Evolutionary conservation across 371 early-diverging fungal genomes (phyloP), one percentile per base, ranked within the genome.

Genomic region (Chytridium lagenaria): DNA sequence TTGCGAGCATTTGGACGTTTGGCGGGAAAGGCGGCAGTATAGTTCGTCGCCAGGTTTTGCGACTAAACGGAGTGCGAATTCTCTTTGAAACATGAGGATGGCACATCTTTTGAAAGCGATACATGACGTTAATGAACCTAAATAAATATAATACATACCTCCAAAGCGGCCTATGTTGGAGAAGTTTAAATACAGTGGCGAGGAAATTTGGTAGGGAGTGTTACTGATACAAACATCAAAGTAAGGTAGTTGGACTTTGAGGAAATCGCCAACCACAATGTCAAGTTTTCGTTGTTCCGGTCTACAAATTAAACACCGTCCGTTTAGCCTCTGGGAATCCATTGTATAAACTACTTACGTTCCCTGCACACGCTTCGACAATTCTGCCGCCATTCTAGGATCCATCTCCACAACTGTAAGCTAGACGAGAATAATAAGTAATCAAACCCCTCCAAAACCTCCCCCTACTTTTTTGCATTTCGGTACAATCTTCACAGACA

Each of bases 171-270:
- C 97, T 90, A 79, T 97, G 99, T 69, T 89, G 90, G 28, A 99
- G 86, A 52, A 99, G 87, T 83, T 99, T 99, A 85, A 99, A 98
- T 0, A 95, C 91, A 40, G 88, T 0, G 98, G 95, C 19, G 98
- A 96, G 15, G 98, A 96, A 64, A 97, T 97, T 86, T 99, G 99
- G 85, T 99, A 99, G 26, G 99, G 99, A n/a, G 99, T 98, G 87
- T 99, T 99, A 80, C 92, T 92, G 81, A 99, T 95, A 82, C 99
- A 98, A 57, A 99, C 92, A 81, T 99, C 99, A 86, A 99, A 99
- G 84, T 93, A 96, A 2, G 99, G 99, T 69, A 99, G 86, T 51
- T 95, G 95, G 39, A 92, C 92, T 85, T 98, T 96, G 81, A 99
- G 92, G 68, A 97, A 97, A 82, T 99, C 99, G 61, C 99, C 99